A percentile compares a stretch with the other conserved stretches of the same genome.
phyloP scores from a whole-genome alignment of 139 green algal species.

The Chlorella sp. region DNA sequence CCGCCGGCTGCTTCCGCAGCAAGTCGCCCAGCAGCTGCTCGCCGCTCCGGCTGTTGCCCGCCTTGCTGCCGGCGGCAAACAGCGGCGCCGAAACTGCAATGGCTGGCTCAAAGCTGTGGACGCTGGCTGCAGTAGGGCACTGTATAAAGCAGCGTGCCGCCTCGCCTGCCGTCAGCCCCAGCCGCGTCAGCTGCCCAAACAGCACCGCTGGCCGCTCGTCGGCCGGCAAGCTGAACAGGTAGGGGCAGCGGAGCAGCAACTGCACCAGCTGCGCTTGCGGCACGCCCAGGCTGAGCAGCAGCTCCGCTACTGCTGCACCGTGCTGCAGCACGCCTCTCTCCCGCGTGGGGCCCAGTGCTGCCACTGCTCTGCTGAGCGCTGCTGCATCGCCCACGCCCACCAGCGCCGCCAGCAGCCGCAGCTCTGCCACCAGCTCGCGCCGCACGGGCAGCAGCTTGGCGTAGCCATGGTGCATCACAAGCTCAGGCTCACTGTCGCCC shows the following conservation, averaged over 20 bases:
- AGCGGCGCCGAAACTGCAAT: background rate
- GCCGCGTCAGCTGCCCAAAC: constrained; percentile 12
- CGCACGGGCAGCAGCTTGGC: background rate
- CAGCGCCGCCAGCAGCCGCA: background rate
- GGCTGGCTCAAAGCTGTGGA: background rate
- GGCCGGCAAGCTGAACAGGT: constrained; percentile 2
- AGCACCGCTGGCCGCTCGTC: constrained; percentile 9
- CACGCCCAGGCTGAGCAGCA: background rate
- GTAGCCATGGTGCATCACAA: too few species aligned
- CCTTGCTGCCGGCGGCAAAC: background rate
- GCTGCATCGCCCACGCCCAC: background rate
- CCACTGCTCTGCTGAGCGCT: background rate
- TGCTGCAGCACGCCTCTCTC: background rate
- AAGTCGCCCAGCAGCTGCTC: constrained; percentile 6
- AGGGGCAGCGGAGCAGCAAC: constrained; percentile 4
- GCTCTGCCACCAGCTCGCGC: background rate
- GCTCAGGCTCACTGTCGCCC: too few species aligned
- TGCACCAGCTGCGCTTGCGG: background rate
- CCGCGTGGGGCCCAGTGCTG: background rate
- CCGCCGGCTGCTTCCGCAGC: background rate
- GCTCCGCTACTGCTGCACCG: background rate
- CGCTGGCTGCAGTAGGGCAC: background rate
- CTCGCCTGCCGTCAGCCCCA: background rate
- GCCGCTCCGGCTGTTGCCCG: background rate
- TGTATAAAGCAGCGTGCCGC: background rate